Evolutionary conservation across 2,329 filamentous ascomycete genomes (phyloP), one percentile per base, ranked within the genome.

Genomic region (Paracoccidioides lutzii): DNA sequence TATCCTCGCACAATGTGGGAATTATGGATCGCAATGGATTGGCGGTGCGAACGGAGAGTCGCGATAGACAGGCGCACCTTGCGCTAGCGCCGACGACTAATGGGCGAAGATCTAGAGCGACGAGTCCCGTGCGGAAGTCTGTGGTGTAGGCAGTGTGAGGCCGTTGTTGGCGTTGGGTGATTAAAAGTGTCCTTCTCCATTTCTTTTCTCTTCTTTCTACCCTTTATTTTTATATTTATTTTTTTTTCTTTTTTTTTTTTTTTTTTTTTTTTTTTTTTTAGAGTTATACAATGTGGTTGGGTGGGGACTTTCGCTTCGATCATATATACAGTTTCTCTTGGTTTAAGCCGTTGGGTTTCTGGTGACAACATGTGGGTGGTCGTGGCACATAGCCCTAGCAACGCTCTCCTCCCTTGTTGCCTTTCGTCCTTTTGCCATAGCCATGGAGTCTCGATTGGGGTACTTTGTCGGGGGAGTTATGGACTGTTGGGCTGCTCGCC

Each of bases 41-140:
- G 60, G 83, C 88, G 54, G 81, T 89, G 2, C 77, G 91, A 61
- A 94, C 88, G 0, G 91, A 96, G 67, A 95, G 89, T 67, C 78
- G 89, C 54, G 93, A 97, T 66, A 78, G 88, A 57, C 71, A 96
- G 41, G 76, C 79, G 14, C 78, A 75, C 7, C 67, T 81, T 12
- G 78, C 74, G 69, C 56, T 73, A 35, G 70, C 68, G 63, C 79
- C 79, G 10, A 76, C 73, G 51, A 73, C 76, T 53, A 73, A 71
- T 55, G 71, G 71, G 6, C 70, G 71, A 51, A 69, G 69, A 38
- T 74, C 71, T 15, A 67, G 75, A 58, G 64, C 73, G 8, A 71
- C 72, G 46, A 76, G 74, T 67, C 75, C 75, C 82, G 80, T 68
- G 30, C 48, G 60, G 22, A 22, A 22, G 22, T 22, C 22, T 22